Conservation (phyloP, 768 basidiomycete species). For the Tylopilus balloui region DNA sequence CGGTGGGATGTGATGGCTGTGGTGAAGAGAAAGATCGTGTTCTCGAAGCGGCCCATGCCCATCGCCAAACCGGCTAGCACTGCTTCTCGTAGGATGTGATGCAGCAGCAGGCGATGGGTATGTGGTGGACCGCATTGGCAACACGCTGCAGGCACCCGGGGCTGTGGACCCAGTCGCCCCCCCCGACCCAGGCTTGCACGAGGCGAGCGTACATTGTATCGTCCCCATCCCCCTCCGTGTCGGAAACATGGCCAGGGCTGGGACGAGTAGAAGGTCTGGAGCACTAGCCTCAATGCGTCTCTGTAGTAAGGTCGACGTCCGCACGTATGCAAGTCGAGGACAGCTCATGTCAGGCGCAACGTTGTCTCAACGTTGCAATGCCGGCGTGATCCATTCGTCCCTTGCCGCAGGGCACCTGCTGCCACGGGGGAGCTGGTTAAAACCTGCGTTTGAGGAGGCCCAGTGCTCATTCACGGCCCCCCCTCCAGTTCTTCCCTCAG, state of each 20-base stretch:
- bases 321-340: constrained; percentile 11
- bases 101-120: not conserved
- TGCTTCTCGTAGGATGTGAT: constrained; percentile 18
- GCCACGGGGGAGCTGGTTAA: constrained; percentile 13
- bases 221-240: not conserved
- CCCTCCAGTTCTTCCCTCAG: not conserved
- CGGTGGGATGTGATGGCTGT: constrained; percentile 65
- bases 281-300: no score
- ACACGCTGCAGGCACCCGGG: constrained; percentile 12
- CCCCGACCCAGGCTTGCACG: no score
- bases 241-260: not conserved
- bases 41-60: constrained; percentile 80
- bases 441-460: constrained; percentile 3
- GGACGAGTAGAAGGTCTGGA: not conserved
- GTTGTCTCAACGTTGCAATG: constrained; percentile 31
- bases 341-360: constrained; percentile 21
- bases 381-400: constrained; percentile 5
- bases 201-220: not conserved
- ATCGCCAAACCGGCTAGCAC: constrained; percentile 37
- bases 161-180: constrained; percentile 17
- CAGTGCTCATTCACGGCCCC: not conserved
- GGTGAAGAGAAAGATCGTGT: constrained; percentile 78
- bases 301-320: no score
- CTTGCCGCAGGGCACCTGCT: constrained; percentile 5
- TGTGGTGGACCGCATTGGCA: constrained; percentile 7